Percentiles rank a stretch among this genome's conserved stretches.
These are phyloP conservation scores for Metschnikowia henanensis DNA, from an alignment of 805 yeast genomes.

Conservation along the genomic window DNA sequence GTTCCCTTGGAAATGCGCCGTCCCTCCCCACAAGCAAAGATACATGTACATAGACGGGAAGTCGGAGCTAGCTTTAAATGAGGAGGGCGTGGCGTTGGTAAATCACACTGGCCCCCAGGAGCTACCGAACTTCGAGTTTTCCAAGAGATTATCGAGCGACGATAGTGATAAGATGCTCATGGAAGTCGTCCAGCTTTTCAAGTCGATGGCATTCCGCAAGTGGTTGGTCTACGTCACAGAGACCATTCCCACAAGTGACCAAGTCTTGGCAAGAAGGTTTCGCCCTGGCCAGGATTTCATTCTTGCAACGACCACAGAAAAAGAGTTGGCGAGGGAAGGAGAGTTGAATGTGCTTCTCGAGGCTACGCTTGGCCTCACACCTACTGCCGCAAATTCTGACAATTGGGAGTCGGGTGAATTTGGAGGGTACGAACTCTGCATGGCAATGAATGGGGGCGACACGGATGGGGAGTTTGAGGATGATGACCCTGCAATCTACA, in stretches of 20 bases:
- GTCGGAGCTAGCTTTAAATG: slow-evolving; percentile 33
- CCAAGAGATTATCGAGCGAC: slow-evolving; percentile 16
- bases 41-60: slow-evolving; percentile 79
- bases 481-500: slow-evolving; percentile 87
- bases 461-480: slow-evolving; percentile 46
- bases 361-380: slow-evolving; percentile 81
- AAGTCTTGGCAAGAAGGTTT: slow-evolving; percentile 76
- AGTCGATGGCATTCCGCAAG: slow-evolving; percentile 60
- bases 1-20: slow-evolving; percentile 86
- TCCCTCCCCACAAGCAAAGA: slow-evolving; percentile 93
- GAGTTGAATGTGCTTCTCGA: slow-evolving; percentile 57
- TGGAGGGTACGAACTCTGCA: slow-evolving; percentile 94
- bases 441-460: slow-evolving; percentile 58
- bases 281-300: slow-evolving; percentile 96
- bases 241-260: slow-evolving; percentile 61
- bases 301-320: slow-evolving; percentile 69
- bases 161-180: slow-evolving; percentile 44
- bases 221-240: slow-evolving; percentile 69
- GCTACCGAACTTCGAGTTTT: slow-evolving; percentile 53
- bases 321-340: slow-evolving; percentile 33
- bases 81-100: slow-evolving; percentile 28
- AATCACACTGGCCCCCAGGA: slow-evolving; percentile 49
- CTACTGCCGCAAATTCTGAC: slow-evolving; percentile 48
- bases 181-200: slow-evolving; percentile 57
- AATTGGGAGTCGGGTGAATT: slow-evolving; percentile 89